A percentile compares a stretch with the other conserved stretches of the same genome.
Conservation (phyloP, 139 green algal genomes). For the Chlorella sp. region DNA sequence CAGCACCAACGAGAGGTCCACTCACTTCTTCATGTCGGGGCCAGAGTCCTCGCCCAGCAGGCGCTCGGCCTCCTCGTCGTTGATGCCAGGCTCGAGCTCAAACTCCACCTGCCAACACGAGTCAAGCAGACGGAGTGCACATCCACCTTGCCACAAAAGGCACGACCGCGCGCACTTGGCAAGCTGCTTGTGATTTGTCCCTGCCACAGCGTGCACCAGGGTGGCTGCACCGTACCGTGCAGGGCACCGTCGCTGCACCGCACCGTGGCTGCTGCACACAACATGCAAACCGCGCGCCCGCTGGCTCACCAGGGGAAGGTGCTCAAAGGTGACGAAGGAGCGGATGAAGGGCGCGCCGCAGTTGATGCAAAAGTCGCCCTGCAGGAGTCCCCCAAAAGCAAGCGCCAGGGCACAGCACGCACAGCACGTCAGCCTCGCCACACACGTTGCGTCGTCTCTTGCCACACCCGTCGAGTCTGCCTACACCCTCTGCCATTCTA, state of each 20-base stretch:
- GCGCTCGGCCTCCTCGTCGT: conserved; percentile 31
- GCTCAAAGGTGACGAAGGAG: conserved; percentile 79
- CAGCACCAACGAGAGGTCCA: no score
- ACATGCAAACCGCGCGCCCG: no score
- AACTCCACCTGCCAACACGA: conserved; percentile 73
- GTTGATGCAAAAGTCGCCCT: conserved; percentile 67
- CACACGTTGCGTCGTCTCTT: no score
- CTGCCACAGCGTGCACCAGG: not conserved
- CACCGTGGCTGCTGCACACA: no score
- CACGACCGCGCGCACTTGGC: no score
- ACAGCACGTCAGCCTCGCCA: no score
- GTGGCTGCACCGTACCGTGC: not conserved
- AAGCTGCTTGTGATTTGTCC: no score
- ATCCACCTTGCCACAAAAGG: no score
- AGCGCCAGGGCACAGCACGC: not conserved
- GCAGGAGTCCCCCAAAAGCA: not conserved
- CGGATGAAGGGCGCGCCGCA: conserved; percentile 58
- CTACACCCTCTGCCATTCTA: no score
- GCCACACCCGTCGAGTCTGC: no score
- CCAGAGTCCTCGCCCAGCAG: conserved; percentile 37
- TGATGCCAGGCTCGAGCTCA: conserved; percentile 58
- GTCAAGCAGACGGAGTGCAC: no score
- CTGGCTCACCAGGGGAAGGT: conserved; percentile 52
- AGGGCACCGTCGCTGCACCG: not conserved
- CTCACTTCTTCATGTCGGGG: conserved; percentile 4